A percentile compares a stretch with the other conserved stretches of the same genome.
Conservation (phyloP, 352 stramenopile genomes). For the Phytophthora idaei region DNA sequence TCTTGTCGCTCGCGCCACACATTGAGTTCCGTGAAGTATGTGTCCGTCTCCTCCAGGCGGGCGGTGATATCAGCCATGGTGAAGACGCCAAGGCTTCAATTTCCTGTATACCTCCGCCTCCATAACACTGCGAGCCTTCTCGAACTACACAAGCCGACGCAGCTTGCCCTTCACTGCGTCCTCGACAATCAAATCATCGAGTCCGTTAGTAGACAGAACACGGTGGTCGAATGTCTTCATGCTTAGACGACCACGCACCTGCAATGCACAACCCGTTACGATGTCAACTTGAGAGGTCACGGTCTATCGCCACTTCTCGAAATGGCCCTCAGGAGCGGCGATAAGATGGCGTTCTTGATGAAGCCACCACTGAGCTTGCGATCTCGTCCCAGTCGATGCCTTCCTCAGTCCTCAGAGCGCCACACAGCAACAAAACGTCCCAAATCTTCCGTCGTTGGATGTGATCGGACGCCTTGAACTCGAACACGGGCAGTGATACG, state of each 20-base stretch:
- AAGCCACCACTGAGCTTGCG: slow-evolving; percentile 87
- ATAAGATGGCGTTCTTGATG: slow-evolving; percentile 92
- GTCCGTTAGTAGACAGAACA: slow-evolving; percentile 73
- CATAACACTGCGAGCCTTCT: slow-evolving; percentile 86
- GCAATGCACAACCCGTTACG: slow-evolving; percentile 76
- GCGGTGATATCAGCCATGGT: too few species aligned
- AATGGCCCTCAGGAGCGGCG: slow-evolving; percentile 80
- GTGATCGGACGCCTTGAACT: slow-evolving; percentile 87
- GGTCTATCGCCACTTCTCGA: slow-evolving; percentile 56
- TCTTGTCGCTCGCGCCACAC: too few species aligned
- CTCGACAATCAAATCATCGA: slow-evolving; percentile 78
- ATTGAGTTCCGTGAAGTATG: too few species aligned
- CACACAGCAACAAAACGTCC: slow-evolving; percentile 68
- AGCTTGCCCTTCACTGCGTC: slow-evolving; percentile 70
- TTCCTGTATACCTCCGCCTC: too few species aligned
- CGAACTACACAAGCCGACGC: slow-evolving; percentile 75
- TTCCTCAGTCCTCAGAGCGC: slow-evolving; percentile 50
- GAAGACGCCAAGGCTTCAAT: too few species aligned
- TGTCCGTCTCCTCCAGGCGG: too few species aligned
- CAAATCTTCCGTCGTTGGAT: slow-evolving; percentile 87
- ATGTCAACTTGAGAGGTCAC: slow-evolving; percentile 85
- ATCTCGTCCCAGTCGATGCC: slow-evolving; percentile 88
- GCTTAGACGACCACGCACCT: slow-evolving; percentile 87
- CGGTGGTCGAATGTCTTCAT: slow-evolving; percentile 91
- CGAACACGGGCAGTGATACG: slow-evolving; percentile 88